Evolutionary conservation across 2,329 filamentous ascomycete species (phyloP).

Genomic region (Fusarium avenaceum): DNA sequence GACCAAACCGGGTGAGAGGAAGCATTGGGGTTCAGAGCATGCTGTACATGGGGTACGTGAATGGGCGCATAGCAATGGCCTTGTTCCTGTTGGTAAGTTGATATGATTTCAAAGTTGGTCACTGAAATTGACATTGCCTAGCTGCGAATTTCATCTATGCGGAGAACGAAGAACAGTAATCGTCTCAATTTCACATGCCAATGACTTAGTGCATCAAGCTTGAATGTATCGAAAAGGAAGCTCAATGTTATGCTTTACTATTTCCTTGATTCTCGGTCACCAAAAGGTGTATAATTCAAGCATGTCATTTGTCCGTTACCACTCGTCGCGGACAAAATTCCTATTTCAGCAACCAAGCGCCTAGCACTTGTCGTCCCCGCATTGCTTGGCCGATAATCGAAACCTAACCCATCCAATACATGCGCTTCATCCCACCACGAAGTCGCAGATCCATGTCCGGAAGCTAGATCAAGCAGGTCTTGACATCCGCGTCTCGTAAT

Average conservation of each 20-base stretch:
- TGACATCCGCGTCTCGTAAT: not conserved
- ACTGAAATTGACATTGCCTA: slow-evolving; percentile 11
- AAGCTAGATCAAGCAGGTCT: slow-evolving; percentile 22
- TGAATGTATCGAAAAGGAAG: slow-evolving; percentile 14
- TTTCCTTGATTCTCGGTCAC: slow-evolving; percentile 15
- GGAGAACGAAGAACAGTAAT: slow-evolving; percentile 36
- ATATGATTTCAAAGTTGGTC: not conserved
- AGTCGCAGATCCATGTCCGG: slow-evolving; percentile 22
- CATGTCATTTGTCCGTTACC: slow-evolving; percentile 10
- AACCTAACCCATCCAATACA: slow-evolving; percentile 27
- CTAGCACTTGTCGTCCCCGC: slow-evolving; percentile 23
- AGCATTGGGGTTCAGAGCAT: slow-evolving; percentile 39
- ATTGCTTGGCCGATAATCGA: slow-evolving; percentile 9
- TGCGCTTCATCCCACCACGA: slow-evolving; percentile 15
- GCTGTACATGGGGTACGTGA: slow-evolving; percentile 36
- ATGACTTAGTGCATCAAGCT: not conserved
- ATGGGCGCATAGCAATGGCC: slow-evolving; percentile 40
- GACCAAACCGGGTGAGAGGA: slow-evolving; percentile 28
- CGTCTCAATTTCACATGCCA: not conserved
- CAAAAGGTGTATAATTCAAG: not conserved
- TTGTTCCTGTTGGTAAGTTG: slow-evolving; percentile 40
- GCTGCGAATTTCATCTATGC: slow-evolving; percentile 46
- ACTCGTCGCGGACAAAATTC: slow-evolving; percentile 19
- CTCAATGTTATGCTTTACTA: not conserved
- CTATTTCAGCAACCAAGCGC: slow-evolving; percentile 19